Conservation (phyloP, 495 filamentous ascomycete species). For the Letharia columbiana region DNA sequence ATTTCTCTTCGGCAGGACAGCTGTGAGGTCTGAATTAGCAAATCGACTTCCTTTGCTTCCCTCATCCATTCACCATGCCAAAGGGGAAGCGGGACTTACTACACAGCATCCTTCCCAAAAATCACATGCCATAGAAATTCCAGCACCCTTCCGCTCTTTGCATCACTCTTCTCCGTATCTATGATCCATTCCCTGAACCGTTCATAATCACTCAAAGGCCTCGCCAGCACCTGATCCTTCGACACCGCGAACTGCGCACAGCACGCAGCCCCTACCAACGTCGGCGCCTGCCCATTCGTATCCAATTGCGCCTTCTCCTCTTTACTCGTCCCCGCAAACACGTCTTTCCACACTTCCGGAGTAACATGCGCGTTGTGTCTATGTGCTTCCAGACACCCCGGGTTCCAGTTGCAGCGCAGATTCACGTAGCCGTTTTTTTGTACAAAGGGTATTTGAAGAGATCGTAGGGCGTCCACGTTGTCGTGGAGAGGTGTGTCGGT, state of each 20-base stretch:
- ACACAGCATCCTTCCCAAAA: conserved; percentile 42
- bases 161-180: conserved; percentile 48
- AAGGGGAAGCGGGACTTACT: conserved; percentile 29
- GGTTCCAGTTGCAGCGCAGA: conserved; percentile 38
- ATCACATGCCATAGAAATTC: conserved; percentile 70
- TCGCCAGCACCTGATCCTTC: conserved; percentile 39
- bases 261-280: conserved; percentile 42
- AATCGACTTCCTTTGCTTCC: conserved; percentile 3
- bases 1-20: conserved; percentile 40
- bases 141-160: conserved; percentile 53
- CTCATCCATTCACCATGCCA: neutral
- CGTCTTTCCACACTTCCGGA: conserved; percentile 35
- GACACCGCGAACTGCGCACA: conserved; percentile 66
- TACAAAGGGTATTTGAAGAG: conserved; percentile 37
- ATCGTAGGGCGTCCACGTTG: conserved; percentile 30
- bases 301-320: conserved; percentile 34
- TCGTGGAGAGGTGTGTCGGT: conserved; percentile 33
- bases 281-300: conserved; percentile 25
- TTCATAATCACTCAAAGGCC: conserved; percentile 46
- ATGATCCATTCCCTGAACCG: conserved; percentile 52
- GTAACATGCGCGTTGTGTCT: conserved; percentile 28
- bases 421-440: conserved; percentile 41
- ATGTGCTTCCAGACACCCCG: conserved; percentile 40
- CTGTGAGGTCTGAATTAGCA: conserved; percentile 30
- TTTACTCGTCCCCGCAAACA: conserved; percentile 37